Percentiles rank a stretch among this genome's conserved stretches.
Evolutionary conservation across 192 early-diverging fungal genomes (phyloP).

Genomic region (Chytriomyces sp.): DNA sequence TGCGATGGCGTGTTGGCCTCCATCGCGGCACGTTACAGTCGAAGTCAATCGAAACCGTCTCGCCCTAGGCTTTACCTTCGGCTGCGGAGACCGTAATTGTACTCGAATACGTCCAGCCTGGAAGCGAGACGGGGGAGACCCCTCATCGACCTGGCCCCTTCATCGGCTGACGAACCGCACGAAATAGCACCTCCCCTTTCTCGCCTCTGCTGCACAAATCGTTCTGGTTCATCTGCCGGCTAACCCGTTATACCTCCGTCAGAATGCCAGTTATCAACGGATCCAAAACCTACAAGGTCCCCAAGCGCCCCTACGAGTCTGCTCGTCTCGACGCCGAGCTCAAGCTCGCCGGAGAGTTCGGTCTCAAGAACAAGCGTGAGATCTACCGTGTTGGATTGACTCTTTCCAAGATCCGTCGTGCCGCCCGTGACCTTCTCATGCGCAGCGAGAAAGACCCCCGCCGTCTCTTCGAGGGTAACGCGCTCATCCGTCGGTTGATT

Average conservation of each 20-base stretch:
- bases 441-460: slow-evolving; percentile 95
- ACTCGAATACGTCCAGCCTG: no score
- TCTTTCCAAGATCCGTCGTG: slow-evolving; percentile 99
- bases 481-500: slow-evolving; percentile 97
- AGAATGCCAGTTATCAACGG: slow-evolving; percentile 32
- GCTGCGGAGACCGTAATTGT: no score
- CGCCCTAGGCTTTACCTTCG: no score
- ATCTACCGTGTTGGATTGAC: slow-evolving; percentile 97
- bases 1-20: no score
- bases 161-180: no score
- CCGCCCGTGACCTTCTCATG: slow-evolving; percentile 98
- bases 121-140: not conserved
- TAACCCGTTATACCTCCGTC: not conserved
- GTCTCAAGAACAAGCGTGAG: slow-evolving; percentile 98
- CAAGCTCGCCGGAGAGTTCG: slow-evolving; percentile 95
- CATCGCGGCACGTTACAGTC: no score
- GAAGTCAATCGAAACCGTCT: no score
- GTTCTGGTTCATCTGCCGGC: no score
- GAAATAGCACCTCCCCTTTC: no score
- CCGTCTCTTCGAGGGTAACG: slow-evolving; percentile 99
- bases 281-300: slow-evolving; percentile 61
- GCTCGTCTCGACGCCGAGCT: slow-evolving; percentile 89
- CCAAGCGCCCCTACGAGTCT: slow-evolving; percentile 93
- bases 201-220: not conserved
- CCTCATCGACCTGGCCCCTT: not conserved